Percentiles rank a stretch among this genome's conserved stretches.
These are phyloP conservation scores for Amanita phalloides DNA, from an alignment of 768 basidiomycete species.

Conservation along the genomic window DNA sequence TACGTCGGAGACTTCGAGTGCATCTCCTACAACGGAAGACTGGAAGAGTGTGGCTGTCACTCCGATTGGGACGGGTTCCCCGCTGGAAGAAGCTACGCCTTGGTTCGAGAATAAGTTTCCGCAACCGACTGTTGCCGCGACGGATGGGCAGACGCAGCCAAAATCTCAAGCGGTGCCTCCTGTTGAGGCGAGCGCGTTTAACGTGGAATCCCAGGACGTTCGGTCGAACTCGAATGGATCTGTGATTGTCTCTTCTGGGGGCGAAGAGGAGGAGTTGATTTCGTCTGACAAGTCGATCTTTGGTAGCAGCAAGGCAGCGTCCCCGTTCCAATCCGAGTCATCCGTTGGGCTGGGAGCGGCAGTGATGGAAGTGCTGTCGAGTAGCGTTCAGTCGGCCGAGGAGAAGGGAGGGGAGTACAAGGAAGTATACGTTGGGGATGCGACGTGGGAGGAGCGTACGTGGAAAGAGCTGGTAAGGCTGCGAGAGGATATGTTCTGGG, in stretches of 20 bases:
- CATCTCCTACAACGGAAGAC: not conserved
- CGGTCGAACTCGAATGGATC: not conserved
- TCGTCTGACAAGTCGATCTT: not conserved
- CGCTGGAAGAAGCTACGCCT: not conserved
- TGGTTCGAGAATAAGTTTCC: not conserved
- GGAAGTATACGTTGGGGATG: constrained; percentile 46
- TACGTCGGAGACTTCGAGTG: not conserved
- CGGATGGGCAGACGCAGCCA: not conserved
- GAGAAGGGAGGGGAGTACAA: constrained; percentile 7
- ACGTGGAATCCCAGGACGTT: not conserved
- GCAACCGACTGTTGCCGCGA: not conserved
- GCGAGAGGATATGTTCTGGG: constrained; percentile 83
- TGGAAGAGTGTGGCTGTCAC: not conserved
- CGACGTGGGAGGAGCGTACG: constrained; percentile 78
- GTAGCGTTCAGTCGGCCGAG: constrained; percentile 4
- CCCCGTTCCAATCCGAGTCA: not conserved
- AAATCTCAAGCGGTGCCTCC: not conserved
- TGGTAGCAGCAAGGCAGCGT: constrained; percentile 1
- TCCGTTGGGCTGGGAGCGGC: not conserved
- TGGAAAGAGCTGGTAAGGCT: constrained; percentile 72
- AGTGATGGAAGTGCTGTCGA: not conserved
- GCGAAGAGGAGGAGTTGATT: not conserved
- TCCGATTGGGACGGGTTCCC: not conserved
- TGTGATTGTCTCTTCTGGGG: not conserved
- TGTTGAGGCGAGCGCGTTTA: not conserved